Base-by-base conservation (phyloP, 2,329 filamentous ascomycete genomes). In the Penicillium thymicola region DNA sequence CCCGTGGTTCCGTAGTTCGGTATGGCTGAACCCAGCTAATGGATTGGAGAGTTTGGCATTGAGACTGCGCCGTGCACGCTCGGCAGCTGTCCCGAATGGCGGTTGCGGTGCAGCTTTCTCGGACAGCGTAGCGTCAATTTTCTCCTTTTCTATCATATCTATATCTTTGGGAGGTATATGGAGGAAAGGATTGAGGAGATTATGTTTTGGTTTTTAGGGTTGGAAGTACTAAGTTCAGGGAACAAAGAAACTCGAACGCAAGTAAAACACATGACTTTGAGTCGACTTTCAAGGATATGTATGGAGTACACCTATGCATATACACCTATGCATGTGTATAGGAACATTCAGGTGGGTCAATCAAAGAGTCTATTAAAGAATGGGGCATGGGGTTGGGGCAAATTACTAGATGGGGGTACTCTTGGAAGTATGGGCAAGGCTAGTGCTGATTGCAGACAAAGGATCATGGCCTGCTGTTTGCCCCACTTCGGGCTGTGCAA, bases 1-100 rank as follows among this genome's bases (percentile, higher is more conserved):
- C 14, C 85, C 86, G 71, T 82, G 81, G 34, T 74, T 75, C 45
- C 75, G 77, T 14, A 89, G 75, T 59, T 85, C 78, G 5, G 79
- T 74, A 40, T 78, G 73, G 16, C 69, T 76, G 55, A 77, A 77
- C 13, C 79, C 80, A 4, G 77, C 75, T 8, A 84, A 72, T 10
- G 82, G 82, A 58, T 83, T 83, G 23, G 78, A 80, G 43, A 84
- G 75, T 65, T 80, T 82, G 4, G 81, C 79, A 51, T 77, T 76
- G 42, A 76, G 54, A 48, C 76, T 76, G 27, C 74, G 73, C 2
- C 75, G 65, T 16, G 71, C 72, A 16, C 70, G 73, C 54, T 78
- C 75, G 16, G 74, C 73, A 5, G 74, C 73, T 9, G 70, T 73
- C 4, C 66, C 64, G 9, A 66, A 52, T 11, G 64, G 57, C 36